Evolutionary conservation across 345 rosid species (phyloP), one percentile per base, ranked within the genome.

Genomic region (Erucastrum elatum): DNA sequence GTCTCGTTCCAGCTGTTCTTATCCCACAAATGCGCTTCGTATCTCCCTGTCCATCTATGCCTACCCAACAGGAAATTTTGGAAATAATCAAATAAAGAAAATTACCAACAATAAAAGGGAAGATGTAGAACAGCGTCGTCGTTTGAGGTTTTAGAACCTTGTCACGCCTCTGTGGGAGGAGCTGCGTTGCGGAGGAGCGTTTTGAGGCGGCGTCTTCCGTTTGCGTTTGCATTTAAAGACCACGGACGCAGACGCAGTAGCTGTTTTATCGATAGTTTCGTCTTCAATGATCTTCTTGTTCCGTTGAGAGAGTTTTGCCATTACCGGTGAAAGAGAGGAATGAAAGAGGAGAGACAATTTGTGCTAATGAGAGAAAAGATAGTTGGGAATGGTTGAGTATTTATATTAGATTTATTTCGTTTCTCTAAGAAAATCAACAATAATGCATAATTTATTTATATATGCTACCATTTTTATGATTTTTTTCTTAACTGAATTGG

Each of bases 131-230:
- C 59, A 72, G 73, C 34, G 77, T 34, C 62, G 65, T 33, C 66
- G 69, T 61, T 67, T 33, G 9, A 2, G 46, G 13, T 27, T 64
- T 33, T 31, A 27, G 21, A 27, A 85, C 98, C 95, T 94, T 0
- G 98, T 94, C 70, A 94, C 97, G 5, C 98, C 98, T 16, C 95
- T 87, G 70, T 89, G 90, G 25, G 90, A 86, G 8, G 97, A 94
- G 87, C 95, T 94, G 17, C 98, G 93, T 72, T 85, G 90, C 15
- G 92, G 89, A 71, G 97, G 97, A 60, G 91, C 87, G 81, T 90
- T 90, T 83, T 90, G 82, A 0, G 94, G 90, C 8, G 86, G 88
- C 33, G 90, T 88, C 76, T 92, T 84, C 69, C 97, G 86, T 3
- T 89, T 94, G 75, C 97, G 78, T 84, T 92, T 94, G 72, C 78